These are phyloP conservation scores for Starmerella asiatica DNA, from an alignment of 805 yeast species.

Conservation along the genomic window DNA sequence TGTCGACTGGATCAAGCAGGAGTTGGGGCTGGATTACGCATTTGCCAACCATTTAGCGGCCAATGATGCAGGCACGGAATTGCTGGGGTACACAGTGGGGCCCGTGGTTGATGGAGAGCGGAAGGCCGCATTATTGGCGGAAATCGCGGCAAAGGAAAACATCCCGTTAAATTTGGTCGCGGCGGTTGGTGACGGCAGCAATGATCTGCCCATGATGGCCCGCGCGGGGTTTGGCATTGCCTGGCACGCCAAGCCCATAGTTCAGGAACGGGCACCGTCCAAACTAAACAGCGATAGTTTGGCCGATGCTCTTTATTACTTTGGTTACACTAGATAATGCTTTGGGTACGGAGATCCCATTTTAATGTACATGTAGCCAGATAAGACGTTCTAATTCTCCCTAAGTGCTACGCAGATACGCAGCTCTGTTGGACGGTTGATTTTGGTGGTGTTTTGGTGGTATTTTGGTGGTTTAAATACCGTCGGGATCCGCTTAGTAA, in stretches of 20 bases:
- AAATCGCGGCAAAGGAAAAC: slow-evolving; percentile 28
- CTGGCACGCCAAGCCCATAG: slow-evolving; percentile 94
- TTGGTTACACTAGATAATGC: slow-evolving; percentile 35
- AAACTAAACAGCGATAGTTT: slow-evolving; percentile 62
- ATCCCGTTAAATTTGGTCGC: slow-evolving; percentile 36
- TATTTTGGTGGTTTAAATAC: too few relatives aligned
- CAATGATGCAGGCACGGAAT: slow-evolving; percentile 28
- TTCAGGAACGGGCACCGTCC: slow-evolving; percentile 71
- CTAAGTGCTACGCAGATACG: too few relatives aligned
- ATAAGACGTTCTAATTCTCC: too few relatives aligned
- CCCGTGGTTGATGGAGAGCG: slow-evolving; percentile 72
- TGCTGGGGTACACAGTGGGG: slow-evolving; percentile 70
- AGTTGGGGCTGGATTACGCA: slow-evolving; percentile 69
- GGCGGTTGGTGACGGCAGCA: slow-evolving; percentile 96
- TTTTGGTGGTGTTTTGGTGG: too few relatives aligned
- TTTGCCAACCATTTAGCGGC: slow-evolving; percentile 52
- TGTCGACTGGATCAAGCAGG: slow-evolving; percentile 58
- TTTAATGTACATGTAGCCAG: too few relatives aligned
- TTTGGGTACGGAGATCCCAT: not conserved
- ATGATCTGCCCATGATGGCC: slow-evolving; percentile 85
- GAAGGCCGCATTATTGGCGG: slow-evolving; percentile 59
- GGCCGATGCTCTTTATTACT: slow-evolving; percentile 61
- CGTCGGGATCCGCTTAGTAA: too few relatives aligned
- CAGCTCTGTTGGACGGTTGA: too few relatives aligned
- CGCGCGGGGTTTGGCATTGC: slow-evolving; percentile 90